These are phyloP conservation scores for Sechiopsis laciniata DNA, from an alignment of 306 rosid species.

Conservation along the genomic window DNA sequence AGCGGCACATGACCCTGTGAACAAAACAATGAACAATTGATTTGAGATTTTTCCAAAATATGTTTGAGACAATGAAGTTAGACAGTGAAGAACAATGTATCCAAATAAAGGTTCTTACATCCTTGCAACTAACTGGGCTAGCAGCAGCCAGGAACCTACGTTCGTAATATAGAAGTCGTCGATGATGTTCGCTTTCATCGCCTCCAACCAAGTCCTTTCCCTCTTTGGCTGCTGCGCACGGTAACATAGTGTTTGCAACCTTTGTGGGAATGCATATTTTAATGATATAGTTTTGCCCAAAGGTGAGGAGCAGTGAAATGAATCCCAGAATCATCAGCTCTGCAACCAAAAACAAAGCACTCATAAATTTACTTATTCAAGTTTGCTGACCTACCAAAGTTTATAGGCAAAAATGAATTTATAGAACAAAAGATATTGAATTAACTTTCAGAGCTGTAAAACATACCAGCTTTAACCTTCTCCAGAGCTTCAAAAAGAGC, in stretches of 20 bases:
- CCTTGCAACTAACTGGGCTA: conserved; percentile 40
- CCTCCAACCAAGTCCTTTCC: background rate
- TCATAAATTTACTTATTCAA: background rate
- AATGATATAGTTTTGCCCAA: conserved; percentile 68
- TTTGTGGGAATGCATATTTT: conserved; percentile 58
- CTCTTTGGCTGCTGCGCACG: conserved; percentile 35
- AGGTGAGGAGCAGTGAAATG: conserved; percentile 79
- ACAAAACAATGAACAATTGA: conserved; percentile 8
- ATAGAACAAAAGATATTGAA: background rate
- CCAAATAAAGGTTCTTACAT: conserved; percentile 33
- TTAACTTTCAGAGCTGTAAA: conserved; percentile 18
- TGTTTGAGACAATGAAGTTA: background rate
- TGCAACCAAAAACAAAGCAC: conserved; percentile 33
- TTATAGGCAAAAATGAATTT: background rate
- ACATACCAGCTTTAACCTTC: conserved; percentile 81
- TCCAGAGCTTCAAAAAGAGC: conserved; percentile 82
- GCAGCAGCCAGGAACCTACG: conserved; percentile 55
- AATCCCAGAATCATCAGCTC: conserved; percentile 96
- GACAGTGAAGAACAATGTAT: background rate
- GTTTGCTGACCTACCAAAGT: background rate
- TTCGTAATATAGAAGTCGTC: conserved; percentile 60
- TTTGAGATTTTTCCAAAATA: conserved; percentile 12
- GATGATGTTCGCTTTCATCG: conserved; percentile 31
- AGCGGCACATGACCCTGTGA: conserved; percentile 67
- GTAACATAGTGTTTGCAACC: conserved; percentile 59